Evolutionary conservation across 2,329 filamentous ascomycete species (phyloP), one percentile per base, ranked within the genome.

Genomic region (Penicillium sp.): DNA sequence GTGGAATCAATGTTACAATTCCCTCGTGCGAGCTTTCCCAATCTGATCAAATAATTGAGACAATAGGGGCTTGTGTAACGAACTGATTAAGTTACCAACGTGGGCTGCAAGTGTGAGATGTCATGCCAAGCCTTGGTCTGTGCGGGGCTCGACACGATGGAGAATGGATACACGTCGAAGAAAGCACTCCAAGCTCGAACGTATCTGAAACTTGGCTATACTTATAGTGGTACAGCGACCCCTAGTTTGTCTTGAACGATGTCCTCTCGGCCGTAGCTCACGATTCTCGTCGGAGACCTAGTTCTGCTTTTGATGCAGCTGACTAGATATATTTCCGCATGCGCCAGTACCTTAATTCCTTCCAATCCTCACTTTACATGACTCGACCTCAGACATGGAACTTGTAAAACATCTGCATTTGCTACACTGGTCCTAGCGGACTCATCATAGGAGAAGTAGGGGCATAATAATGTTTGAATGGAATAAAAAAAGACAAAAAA

Each of bases 351-450:
- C 5, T 28, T 4, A n/a, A n/a, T n/a, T n/a, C n/a, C 28, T 28
- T 28, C 7, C 28, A 28, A 28, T 7, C 28, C 28, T 28, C 28
- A 28, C 28, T 28, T 6, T 28, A 28, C 6, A 28, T 6, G 28
- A 28, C 28, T 7, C 28, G 28, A n/a, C n/a, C n/a, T n/a, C n/a
- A n/a, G n/a, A n/a, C n/a, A n/a, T n/a, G n/a, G n/a, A n/a, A n/a
- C n/a, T n/a, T n/a, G n/a, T n/a, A n/a, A n/a, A n/a, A n/a, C n/a
- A n/a, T n/a, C n/a, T n/a, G n/a, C n/a, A n/a, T 28, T 72, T 70
- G 68, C 80, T 83, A 77, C 74, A 84, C 79, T 84, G 82, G 82
- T 82, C 82, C 82, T 81, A 80, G 82, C 82, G 76, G 72, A 71
- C 73, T 84, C 82, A 84, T 83, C 81, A 82, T 73, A 50, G 59